Percentiles rank a stretch among this genome's conserved stretches.
Evolutionary conservation across 208 protist genomes (phyloP).

Genomic region (Borovskyia barvae): DNA sequence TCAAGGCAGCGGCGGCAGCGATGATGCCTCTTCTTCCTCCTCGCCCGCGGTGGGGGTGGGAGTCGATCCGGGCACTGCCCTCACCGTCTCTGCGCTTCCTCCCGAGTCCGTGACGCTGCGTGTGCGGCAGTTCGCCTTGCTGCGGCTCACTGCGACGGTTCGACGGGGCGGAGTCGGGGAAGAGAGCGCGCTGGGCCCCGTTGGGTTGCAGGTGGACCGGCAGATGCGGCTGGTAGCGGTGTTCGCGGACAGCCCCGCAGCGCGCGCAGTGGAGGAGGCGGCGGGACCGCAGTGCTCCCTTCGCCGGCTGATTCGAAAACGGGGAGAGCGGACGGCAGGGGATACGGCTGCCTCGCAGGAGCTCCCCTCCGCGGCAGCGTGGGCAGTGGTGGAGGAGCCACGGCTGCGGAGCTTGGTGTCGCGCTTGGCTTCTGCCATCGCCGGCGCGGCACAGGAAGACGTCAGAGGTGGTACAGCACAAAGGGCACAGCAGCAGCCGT

Average conservation of each 20-base stretch:
- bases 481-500: slow-evolving; percentile 2
- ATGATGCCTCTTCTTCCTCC: not conserved
- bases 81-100: not conserved
- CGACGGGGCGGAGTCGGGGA: slow-evolving; percentile 29
- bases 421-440: not conserved
- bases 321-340: not conserved
- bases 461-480: not conserved
- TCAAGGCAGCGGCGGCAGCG: not conserved
- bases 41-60: too few species aligned
- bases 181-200: slow-evolving; percentile 31
- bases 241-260: slow-evolving; percentile 42
- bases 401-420: not conserved
- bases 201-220: slow-evolving; percentile 60
- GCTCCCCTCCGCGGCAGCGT: not conserved
- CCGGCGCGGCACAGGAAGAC: too few species aligned
- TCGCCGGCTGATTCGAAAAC: slow-evolving; percentile 35
- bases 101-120: slow-evolving; percentile 59
- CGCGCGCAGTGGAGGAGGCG: slow-evolving; percentile 35
- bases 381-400: slow-evolving; percentile 7
- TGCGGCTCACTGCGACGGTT: slow-evolving; percentile 39
- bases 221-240: slow-evolving; percentile 48
- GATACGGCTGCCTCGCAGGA: not conserved
- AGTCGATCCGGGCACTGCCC: too few species aligned
- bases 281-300: slow-evolving; percentile 46
- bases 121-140: slow-evolving; percentile 61